Percentiles rank a stretch among this genome's conserved stretches.
Conservation (phyloP, 371 early-diverging fungal species). For the Haplosporangium sp. region DNA sequence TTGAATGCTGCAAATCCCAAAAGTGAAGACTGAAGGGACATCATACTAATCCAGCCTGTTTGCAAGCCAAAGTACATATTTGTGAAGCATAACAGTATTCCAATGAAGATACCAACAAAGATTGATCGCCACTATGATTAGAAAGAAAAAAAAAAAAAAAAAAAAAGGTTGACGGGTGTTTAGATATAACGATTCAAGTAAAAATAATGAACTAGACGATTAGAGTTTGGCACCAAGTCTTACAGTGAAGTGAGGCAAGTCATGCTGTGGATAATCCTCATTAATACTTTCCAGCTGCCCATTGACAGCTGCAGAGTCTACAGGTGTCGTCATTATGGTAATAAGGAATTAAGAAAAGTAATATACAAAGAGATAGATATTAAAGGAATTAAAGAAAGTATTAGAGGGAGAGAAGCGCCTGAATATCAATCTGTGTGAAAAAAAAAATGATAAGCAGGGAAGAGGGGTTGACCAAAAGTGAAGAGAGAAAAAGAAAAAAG, state of each 20-base stretch:
- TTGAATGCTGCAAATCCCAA: slow-evolving; percentile 84
- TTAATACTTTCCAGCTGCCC: no score
- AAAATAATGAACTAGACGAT: no score
- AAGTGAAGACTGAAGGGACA: slow-evolving; percentile 86
- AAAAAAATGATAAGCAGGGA: no score
- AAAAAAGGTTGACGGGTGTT: not conserved
- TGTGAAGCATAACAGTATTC: slow-evolving; percentile 81
- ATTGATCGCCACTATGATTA: slow-evolving; percentile 33
- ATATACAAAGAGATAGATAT: no score
- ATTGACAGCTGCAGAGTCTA: slow-evolving; percentile 15
- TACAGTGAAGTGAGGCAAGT: slow-evolving; percentile 54
- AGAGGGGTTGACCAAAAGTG: no score
- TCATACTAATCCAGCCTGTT: slow-evolving; percentile 91
- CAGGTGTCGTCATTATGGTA: slow-evolving; percentile 10
- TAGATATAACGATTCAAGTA: not conserved
- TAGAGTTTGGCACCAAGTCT: not conserved
- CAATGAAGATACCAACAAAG: slow-evolving; percentile 65
- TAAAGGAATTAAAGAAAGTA: no score
- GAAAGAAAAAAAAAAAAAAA: not conserved
- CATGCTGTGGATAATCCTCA: slow-evolving; percentile 12
- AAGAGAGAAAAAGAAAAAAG: no score
- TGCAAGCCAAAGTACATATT: slow-evolving; percentile 91
- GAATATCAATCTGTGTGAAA: no score
- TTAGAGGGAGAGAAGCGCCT: no score
- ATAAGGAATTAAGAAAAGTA: not conserved